Percentiles rank a stretch among this genome's conserved stretches.
These are phyloP conservation scores for Delonix regia DNA, from an alignment of 306 rosid species.

Conservation along the genomic window DNA sequence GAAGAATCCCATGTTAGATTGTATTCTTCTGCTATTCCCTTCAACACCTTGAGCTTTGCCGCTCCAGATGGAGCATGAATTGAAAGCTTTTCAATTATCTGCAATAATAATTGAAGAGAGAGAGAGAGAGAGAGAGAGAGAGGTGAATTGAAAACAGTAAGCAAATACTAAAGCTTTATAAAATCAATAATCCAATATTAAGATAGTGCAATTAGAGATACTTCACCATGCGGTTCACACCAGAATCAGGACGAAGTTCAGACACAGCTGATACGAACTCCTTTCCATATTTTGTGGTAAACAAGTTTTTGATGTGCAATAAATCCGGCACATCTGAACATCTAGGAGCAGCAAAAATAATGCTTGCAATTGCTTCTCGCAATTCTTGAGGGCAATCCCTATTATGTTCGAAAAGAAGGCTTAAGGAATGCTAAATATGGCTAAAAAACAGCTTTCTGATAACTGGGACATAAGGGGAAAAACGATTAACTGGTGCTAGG, in stretches of 20 bases:
- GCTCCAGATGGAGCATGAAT: conserved; percentile 78
- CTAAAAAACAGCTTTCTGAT: conserved; percentile 10
- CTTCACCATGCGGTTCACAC: conserved; percentile 90
- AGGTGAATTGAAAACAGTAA: conserved; percentile 24
- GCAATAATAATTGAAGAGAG: conserved; percentile 36
- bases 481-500: not conserved
- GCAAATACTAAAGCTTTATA: conserved; percentile 21
- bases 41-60: conserved; percentile 83
- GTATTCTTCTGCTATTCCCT: conserved; percentile 75
- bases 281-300: conserved; percentile 90
- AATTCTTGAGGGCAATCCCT: conserved; percentile 95
- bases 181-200: conserved; percentile 25
- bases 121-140: conserved; percentile 8
- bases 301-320: conserved; percentile 81
- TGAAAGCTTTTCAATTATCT: conserved; percentile 96
- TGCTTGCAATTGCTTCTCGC: conserved; percentile 92
- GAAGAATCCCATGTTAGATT: conserved; percentile 88
- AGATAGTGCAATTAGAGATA: conserved; percentile 34
- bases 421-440: conserved; percentile 21
- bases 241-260: conserved; percentile 98
- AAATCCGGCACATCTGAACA: conserved; percentile 98
- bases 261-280: conserved; percentile 71
- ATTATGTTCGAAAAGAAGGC: conserved; percentile 34
- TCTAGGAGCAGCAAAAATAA: conserved; percentile 95
- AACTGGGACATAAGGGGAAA: not conserved